Evolutionary conservation across 257 asterid genomes (phyloP), one percentile per base, ranked within the genome.

Genomic region (Lavandula angustifolia): DNA sequence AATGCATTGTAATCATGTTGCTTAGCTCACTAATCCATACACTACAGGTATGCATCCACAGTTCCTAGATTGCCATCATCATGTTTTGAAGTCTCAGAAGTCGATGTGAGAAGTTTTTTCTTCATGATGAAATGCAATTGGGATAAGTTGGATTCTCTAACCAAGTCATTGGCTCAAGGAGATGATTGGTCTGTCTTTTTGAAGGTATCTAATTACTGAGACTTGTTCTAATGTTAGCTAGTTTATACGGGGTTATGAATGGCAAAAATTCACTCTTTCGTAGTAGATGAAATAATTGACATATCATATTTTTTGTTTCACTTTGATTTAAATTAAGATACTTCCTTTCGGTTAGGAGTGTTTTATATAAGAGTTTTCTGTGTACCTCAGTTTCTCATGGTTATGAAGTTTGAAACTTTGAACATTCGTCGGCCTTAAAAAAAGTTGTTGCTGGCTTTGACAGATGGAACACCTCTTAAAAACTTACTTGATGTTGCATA

Each of bases 1-100:
- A 22, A 22, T 22, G 27, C 27, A 22, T 2, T 22, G 27, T 1
- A 0, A 22, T 22, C 27, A 22, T 22, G 27, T 22, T 22, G 27
- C 27, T 22, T 22, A 0, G 27, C 27, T 22, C 27, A 22, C 27
- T 22, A 22, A 50, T 48, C 0, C 58, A 46, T 73, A 73, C 65
- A 68, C 47, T 62, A 60, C 94, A 87, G 97, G 68, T 78, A 44
- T 62, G 86, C 89, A 43, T 68, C 80, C 49, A 55, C 51, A 62
- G 62, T 83, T 70, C 90, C 89, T 57, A 78, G 89, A 75, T 60
- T 94, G 64, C 74, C 95, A 14, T 76, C 81, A 52, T 84, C 96
- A 13, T 79, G 71, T 74, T 88, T 90, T 80, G 96, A 87, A 82
- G 78, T 94, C 72, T 94, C 97, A 9, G 94, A 86, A 77, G 88